These are phyloP conservation scores for Citrullus mucosospermus DNA, from an alignment of 306 rosid genomes.

Conservation along the genomic window DNA sequence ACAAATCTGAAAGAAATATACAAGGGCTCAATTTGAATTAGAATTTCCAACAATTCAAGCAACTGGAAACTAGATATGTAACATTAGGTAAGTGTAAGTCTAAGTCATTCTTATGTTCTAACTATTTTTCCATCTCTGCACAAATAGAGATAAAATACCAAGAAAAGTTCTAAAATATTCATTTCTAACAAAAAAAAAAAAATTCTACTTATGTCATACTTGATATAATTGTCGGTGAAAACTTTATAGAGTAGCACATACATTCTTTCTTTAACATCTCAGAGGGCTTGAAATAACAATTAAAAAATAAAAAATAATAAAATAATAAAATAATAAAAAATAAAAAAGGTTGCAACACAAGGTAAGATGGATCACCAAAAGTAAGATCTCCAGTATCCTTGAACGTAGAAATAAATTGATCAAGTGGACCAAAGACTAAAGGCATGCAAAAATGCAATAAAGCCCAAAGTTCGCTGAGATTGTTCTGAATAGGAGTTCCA, in stretches of 20 bases:
- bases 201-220: background rate
- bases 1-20: background rate
- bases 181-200: background rate
- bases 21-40: background rate
- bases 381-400: constrained; percentile 56
- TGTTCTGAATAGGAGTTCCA: constrained; percentile 93
- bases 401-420: constrained; percentile 66
- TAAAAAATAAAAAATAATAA: too few species aligned
- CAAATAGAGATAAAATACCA: background rate
- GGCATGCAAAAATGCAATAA: constrained; percentile 91
- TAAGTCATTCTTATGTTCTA: background rate
- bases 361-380: constrained; percentile 32
- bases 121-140: background rate
- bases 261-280: background rate
- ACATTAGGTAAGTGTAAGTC: background rate
- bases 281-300: background rate
- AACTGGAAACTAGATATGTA: background rate
- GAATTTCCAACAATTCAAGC: background rate
- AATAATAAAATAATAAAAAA: too few species aligned
- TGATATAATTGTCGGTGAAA: background rate
- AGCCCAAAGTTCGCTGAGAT: constrained; percentile 86
- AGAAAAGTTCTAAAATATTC: constrained; percentile 1
- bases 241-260: background rate
- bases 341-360: background rate
- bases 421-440: constrained; percentile 61